These are phyloP conservation scores for Trifolium pratense DNA, from an alignment of 306 rosid genomes.

Conservation along the genomic window DNA sequence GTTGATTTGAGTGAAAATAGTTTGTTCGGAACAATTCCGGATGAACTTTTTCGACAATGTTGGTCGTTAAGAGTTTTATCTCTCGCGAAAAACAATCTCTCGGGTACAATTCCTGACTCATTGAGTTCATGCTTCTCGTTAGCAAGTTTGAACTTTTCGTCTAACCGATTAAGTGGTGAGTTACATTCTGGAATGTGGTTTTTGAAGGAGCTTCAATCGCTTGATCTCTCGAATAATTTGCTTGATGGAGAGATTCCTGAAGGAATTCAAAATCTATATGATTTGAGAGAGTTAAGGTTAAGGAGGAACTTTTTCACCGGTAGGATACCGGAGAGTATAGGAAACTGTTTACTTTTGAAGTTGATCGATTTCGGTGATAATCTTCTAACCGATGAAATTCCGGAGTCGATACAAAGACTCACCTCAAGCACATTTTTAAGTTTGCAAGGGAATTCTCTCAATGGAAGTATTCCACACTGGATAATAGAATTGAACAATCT, in stretches of 20 bases:
- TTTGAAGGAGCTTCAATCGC: constrained; percentile 67
- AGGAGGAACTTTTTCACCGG: constrained; percentile 70
- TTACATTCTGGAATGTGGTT: constrained; percentile 79
- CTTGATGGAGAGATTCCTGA: constrained; percentile 72
- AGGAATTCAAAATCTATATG: constrained; percentile 68
- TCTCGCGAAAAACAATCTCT: constrained; percentile 66
- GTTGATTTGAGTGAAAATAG: constrained; percentile 77
- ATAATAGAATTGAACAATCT: constrained; percentile 77
- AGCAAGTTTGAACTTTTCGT: constrained; percentile 65
- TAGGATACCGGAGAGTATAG: constrained; percentile 66
- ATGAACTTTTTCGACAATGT: constrained; percentile 74
- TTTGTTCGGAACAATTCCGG: constrained; percentile 71
- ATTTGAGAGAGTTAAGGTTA: constrained; percentile 63
- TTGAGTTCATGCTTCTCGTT: constrained; percentile 68
- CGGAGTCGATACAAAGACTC: constrained; percentile 74
- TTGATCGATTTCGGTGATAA: constrained; percentile 76
- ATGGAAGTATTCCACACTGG: constrained; percentile 77
- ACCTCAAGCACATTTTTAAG: constrained; percentile 64
- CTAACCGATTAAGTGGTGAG: constrained; percentile 65
- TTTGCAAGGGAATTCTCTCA: constrained; percentile 68
- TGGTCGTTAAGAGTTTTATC: constrained; percentile 75
- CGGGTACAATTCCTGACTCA: constrained; percentile 80
- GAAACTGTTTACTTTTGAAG: constrained; percentile 66
- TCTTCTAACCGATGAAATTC: constrained; percentile 65
- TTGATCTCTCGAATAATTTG: constrained; percentile 79